phyloP scores from a whole-genome alignment of 1,284 basidiomycete genomes.

The Boletus albobrunnescens region DNA sequence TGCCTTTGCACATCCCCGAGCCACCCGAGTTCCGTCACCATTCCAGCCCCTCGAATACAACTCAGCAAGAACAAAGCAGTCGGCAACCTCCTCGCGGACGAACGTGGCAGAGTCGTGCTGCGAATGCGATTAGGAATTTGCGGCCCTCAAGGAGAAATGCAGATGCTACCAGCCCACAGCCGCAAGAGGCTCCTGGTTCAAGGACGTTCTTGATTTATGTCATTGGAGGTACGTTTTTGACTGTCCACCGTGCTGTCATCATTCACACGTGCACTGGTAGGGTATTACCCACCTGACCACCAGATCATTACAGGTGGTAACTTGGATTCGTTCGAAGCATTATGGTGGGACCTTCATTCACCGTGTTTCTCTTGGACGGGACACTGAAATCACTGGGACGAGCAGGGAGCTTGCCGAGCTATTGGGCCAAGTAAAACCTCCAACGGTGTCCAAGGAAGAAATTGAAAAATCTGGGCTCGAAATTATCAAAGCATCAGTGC shows the following conservation, averaged over 20 bases:
- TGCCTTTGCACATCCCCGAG: slow-evolving; percentile 30
- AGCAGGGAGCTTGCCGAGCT: slow-evolving; percentile 72
- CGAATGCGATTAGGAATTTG: slow-evolving; percentile 54
- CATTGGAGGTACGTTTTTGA: slow-evolving; percentile 55
- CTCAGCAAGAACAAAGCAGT: slow-evolving; percentile 19
- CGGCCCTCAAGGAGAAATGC: slow-evolving; percentile 40
- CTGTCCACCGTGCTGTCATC: background rate
- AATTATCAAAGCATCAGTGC: slow-evolving; percentile 55
- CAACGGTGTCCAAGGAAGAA: slow-evolving; percentile 75
- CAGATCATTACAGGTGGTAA: slow-evolving; percentile 75
- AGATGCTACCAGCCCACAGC: slow-evolving; percentile 21
- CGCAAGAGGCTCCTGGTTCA: slow-evolving; percentile 44
- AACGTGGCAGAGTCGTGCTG: slow-evolving; percentile 49
- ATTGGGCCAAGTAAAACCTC: slow-evolving; percentile 73
- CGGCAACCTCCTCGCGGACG: slow-evolving; percentile 28
- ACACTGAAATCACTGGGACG: slow-evolving; percentile 7
- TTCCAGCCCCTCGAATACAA: slow-evolving; percentile 8
- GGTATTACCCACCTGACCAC: slow-evolving; percentile 85
- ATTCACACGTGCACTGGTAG: slow-evolving; percentile 34
- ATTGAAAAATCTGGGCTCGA: slow-evolving; percentile 77
- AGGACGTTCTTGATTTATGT: slow-evolving; percentile 79
- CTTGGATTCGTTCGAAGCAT: slow-evolving; percentile 72
- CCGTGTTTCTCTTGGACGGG: background rate
- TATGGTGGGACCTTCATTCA: slow-evolving; percentile 49
- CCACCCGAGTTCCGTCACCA: slow-evolving; percentile 22